Evolutionary conservation across 2,329 filamentous ascomycete genomes (phyloP).

Genomic region (Berkeleyomyces rouxiae): DNA sequence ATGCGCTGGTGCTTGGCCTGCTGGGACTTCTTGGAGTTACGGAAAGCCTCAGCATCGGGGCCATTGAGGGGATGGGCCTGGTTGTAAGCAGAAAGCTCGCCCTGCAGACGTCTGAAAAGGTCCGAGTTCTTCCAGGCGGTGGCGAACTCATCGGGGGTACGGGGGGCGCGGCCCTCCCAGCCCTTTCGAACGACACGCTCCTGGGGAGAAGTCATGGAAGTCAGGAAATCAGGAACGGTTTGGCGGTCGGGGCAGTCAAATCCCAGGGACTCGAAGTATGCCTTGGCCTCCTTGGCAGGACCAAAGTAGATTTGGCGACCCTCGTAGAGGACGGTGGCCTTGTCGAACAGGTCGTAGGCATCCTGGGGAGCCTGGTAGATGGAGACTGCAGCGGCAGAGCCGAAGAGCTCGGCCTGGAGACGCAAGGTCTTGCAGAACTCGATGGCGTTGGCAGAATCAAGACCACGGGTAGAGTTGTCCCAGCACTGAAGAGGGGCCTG

Average conservation of each 20-base stretch:
- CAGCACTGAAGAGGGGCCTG: slow-evolving; percentile 45
- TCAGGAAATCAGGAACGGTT: slow-evolving; percentile 57
- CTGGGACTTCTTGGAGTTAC: slow-evolving; percentile 34
- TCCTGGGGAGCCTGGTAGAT: slow-evolving; percentile 56
- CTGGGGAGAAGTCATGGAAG: slow-evolving; percentile 45
- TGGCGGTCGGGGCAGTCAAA: slow-evolving; percentile 50
- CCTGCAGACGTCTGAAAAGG: slow-evolving; percentile 28
- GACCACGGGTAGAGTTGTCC: slow-evolving; percentile 58
- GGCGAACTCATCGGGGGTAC: slow-evolving; percentile 46
- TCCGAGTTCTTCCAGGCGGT: slow-evolving; percentile 38
- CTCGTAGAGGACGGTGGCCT: slow-evolving; percentile 41
- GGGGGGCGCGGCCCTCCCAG: slow-evolving; percentile 38
- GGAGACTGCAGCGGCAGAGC: slow-evolving; percentile 49
- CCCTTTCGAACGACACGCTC: slow-evolving; percentile 40
- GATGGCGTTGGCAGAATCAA: slow-evolving; percentile 59
- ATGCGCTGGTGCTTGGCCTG: slow-evolving; percentile 42
- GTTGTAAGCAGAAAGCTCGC: slow-evolving; percentile 37
- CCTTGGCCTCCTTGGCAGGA: slow-evolving; percentile 38
- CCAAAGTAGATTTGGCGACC: slow-evolving; percentile 49
- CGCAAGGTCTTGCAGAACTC: slow-evolving; percentile 58
- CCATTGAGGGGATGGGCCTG: slow-evolving; percentile 34
- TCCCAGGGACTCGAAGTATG: slow-evolving; percentile 51
- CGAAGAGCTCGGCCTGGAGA: slow-evolving; percentile 49
- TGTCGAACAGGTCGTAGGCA: slow-evolving; percentile 48
- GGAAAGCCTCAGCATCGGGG: slow-evolving; percentile 40